Evolutionary conservation across 345 rosid species (phyloP).

Genomic region (Odontarrhena argentea): DNA sequence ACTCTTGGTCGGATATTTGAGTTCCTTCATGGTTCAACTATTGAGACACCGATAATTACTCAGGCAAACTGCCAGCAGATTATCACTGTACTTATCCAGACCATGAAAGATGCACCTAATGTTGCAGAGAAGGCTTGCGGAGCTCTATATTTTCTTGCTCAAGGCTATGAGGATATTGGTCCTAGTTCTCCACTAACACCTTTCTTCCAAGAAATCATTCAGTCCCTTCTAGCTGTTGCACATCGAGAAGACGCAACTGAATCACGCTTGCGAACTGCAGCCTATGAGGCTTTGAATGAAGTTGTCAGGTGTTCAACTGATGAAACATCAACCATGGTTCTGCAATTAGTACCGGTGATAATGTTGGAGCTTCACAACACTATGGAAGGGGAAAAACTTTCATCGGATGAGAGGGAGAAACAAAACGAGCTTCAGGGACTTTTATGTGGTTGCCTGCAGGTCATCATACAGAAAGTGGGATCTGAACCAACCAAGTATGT

Average conservation of each 20-base stretch:
- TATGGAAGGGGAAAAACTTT: conserved; percentile 64
- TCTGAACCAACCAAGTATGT: conserved; percentile 61
- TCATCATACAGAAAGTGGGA: conserved; percentile 69
- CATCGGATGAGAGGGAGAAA: conserved; percentile 61
- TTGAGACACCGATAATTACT: conserved; percentile 62
- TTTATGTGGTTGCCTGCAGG: conserved; percentile 77
- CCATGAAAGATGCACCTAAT: conserved; percentile 76
- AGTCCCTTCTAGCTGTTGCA: conserved; percentile 67
- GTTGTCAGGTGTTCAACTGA: conserved; percentile 75
- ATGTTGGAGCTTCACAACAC: conserved; percentile 75
- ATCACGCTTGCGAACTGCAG: conserved; percentile 72
- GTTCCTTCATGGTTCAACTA: conserved; percentile 68
- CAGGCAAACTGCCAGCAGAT: conserved; percentile 78
- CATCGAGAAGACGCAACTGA: conserved; percentile 80
- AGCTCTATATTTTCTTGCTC: conserved; percentile 70
- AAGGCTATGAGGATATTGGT: conserved; percentile 66
- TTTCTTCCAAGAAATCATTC: conserved; percentile 71
- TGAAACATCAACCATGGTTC: conserved; percentile 64
- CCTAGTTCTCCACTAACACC: conserved; percentile 63
- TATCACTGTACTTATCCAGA: conserved; percentile 65
- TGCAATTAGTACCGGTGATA: conserved; percentile 63
- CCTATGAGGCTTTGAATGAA: conserved; percentile 72
- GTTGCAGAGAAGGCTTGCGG: conserved; percentile 80
- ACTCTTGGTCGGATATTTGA: conserved; percentile 81
- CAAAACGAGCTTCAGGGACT: conserved; percentile 75